phyloP scores from a whole-genome alignment of 1,284 basidiomycete genomes.

The Ustilago trichophora region DNA sequence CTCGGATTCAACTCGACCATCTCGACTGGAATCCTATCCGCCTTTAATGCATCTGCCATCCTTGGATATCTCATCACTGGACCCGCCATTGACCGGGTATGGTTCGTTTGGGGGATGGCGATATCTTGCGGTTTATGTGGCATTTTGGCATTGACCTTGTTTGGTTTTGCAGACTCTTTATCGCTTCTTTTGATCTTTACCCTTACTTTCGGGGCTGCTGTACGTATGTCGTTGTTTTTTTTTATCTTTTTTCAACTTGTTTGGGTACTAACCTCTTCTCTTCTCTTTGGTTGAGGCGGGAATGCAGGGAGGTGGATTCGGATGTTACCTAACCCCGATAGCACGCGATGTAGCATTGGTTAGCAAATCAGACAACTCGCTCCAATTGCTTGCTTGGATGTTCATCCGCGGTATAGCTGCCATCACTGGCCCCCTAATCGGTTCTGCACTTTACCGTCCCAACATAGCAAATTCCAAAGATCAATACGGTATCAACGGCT shows the following conservation, averaged over 20 bases:
- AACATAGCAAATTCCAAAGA: not conserved
- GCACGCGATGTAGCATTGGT: constrained; percentile 13
- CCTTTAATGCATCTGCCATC: constrained; percentile 54
- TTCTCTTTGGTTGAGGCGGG: no score
- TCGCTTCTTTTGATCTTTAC: constrained; percentile 45
- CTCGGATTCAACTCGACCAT: constrained; percentile 40
- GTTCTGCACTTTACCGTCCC: constrained; percentile 33
- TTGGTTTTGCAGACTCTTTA: constrained; percentile 48
- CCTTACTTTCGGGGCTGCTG: constrained; percentile 41
- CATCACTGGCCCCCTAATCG: constrained; percentile 47
- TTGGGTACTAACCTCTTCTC: not conserved
- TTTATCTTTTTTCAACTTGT: not conserved
- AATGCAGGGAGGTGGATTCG: constrained; percentile 30
- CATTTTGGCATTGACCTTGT: constrained; percentile 27
- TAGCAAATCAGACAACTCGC: constrained; percentile 17
- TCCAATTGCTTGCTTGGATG: constrained; percentile 34
- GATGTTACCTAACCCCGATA: constrained; percentile 39
- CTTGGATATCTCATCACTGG: no score
- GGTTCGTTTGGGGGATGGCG: constrained; percentile 35
- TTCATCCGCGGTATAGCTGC: constrained; percentile 43
- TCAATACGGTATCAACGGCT: constrained; percentile 37
- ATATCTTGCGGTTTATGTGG: constrained; percentile 26
- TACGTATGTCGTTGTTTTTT: not conserved
- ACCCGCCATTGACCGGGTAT: constrained; percentile 40
- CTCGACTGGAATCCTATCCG: constrained; percentile 48